Evolutionary conservation across 73 alveolate species (phyloP).

Genomic region (Paraurostyla sp.): DNA sequence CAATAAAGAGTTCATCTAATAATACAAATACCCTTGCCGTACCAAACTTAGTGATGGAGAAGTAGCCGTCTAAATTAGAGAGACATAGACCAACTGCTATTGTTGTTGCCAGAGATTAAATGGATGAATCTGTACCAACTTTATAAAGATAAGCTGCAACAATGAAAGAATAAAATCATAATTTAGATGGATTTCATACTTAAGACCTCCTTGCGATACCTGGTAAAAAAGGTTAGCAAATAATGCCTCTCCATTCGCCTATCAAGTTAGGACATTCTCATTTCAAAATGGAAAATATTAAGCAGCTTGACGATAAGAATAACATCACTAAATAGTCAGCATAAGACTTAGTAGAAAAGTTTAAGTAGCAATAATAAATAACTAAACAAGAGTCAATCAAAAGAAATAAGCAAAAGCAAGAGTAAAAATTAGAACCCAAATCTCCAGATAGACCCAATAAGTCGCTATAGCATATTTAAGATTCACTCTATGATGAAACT

Average conservation of each 20-base stretch:
- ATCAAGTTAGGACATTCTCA: slow-evolving; percentile 11
- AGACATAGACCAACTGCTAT: too few relatives aligned
- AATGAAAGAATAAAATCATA: too few relatives aligned
- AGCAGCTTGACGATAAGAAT: not conserved
- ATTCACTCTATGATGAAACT: too few relatives aligned
- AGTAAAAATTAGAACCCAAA: not conserved
- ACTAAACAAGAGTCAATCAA: not conserved
- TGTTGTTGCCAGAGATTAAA: too few relatives aligned
- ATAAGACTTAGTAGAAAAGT: not conserved
- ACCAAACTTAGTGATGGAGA: too few relatives aligned
- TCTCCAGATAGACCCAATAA: not conserved
- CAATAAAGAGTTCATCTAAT: too few relatives aligned
- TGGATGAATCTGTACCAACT: too few relatives aligned
- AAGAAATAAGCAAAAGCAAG: not conserved
- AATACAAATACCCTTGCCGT: too few relatives aligned
- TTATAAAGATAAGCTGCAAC: too few relatives aligned
- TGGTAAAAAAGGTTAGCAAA: not conserved
- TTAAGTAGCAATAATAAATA: not conserved
- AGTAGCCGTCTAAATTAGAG: too few relatives aligned
- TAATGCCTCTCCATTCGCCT: slow-evolving; percentile 8
- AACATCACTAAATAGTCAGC: not conserved
- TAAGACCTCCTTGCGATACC: slow-evolving; percentile 3
- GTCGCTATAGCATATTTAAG: not conserved
- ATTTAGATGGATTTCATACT: too few relatives aligned
- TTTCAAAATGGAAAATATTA: slow-evolving; percentile 1